Conservation (phyloP, 345 rosid genomes). For the Boechera divaricarpa region DNA sequence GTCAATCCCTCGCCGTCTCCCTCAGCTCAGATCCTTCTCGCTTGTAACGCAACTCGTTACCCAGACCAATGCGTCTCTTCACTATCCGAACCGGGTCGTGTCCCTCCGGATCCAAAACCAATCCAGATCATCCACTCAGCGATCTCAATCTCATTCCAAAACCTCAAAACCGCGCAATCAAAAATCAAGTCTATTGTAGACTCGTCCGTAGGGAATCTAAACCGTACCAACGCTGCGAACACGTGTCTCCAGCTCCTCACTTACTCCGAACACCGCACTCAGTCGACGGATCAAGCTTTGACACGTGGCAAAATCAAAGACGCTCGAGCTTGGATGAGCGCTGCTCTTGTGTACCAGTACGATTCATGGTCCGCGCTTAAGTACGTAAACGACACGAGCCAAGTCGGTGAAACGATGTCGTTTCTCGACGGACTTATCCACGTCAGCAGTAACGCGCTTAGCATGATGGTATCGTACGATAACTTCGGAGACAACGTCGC, state of each 20-base stretch:
- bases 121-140: constrained; percentile 70
- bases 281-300: constrained; percentile 50
- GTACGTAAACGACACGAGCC: constrained; percentile 68
- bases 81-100: constrained; percentile 42
- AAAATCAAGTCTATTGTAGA: constrained; percentile 63
- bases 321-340: constrained; percentile 81
- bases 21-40: constrained; percentile 50
- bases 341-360: constrained; percentile 76
- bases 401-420: constrained; percentile 62
- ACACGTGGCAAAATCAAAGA: constrained; percentile 63
- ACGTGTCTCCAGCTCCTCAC: constrained; percentile 64
- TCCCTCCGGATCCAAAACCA: constrained; percentile 57
- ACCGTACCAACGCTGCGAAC: constrained; percentile 66
- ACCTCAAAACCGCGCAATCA: constrained; percentile 61
- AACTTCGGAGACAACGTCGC: constrained; percentile 52
- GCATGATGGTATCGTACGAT: constrained; percentile 73
- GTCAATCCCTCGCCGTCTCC: constrained; percentile 1
- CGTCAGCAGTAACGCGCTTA: constrained; percentile 70
- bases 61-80: constrained; percentile 58
- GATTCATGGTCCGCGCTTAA: constrained; percentile 75
- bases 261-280: constrained; percentile 59
- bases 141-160: constrained; percentile 56
- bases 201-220: constrained; percentile 56
- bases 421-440: constrained; percentile 54
- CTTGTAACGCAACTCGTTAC: constrained; percentile 73